Base-by-base conservation (phyloP, 495 filamentous ascomycete species). In the Tuber aestivum region DNA sequence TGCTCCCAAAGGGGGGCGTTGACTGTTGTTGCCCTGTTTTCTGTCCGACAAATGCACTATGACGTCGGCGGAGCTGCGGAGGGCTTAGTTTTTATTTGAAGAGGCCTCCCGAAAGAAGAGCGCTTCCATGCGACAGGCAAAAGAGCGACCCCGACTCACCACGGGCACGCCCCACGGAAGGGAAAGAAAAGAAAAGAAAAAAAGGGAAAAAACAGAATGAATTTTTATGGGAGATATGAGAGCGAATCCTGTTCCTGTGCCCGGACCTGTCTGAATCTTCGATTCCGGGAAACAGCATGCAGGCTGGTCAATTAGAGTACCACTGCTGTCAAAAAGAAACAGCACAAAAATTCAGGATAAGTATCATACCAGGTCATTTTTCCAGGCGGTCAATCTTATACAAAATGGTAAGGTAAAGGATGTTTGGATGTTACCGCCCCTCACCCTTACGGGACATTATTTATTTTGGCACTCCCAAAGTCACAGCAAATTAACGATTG, bases 1-100 rank as follows among this genome's bases (percentile, higher is more conserved):
- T 79, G 73, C 78, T 77, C 38, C 38, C 38, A 40, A 79, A 79
- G 79, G 76, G 77, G 76, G 78, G 72, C 78, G 77, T 79, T 79
- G 78, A 75, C 76, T 73, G 78, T 75, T 77, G 78, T 77, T 81
- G 79, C 79, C 79, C 78, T 81, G 79, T 81, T 81, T 81, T 81
- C 45, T 81, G 78, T 77, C 79, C 75, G 79, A 73, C 72, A 73
- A 79, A 81, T 81, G 79, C 79, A 81, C 79, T 81, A 81, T 81
- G 79, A 81, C 79, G 79, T 81, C 72, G 73, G 78, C 73, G 78
- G 78, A 79, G 73, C 78, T 79, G 77, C 69, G 77, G 70, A 79
- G 78, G 77, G 73, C 78, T 79, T 79, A 79, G 78, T 70, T 79
- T 73, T 79, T 79, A 79, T 79, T 79, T 76, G 76, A 75, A 79